Conservation (phyloP, 495 filamentous ascomycete species). For the Tuber magnatum region DNA sequence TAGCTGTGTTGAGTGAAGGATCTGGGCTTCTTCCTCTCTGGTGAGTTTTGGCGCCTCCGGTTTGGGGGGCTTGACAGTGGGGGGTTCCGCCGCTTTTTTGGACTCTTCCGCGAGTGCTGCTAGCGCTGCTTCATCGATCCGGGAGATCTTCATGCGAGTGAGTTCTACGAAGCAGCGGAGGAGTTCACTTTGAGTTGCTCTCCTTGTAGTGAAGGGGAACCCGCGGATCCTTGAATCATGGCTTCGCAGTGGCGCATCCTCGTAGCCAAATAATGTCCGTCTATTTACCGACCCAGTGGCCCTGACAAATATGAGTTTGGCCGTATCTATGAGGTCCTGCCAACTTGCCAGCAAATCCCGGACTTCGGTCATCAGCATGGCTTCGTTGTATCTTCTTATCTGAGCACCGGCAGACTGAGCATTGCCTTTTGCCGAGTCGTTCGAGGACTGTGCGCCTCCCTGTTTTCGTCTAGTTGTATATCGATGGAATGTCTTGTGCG, state of each 20-base stretch:
- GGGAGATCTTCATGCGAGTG: constrained; percentile 75
- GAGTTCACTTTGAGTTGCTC: constrained; percentile 87
- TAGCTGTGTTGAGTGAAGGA: constrained; percentile 77
- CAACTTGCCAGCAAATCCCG: constrained; percentile 70
- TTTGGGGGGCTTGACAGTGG: constrained; percentile 44
- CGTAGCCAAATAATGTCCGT: constrained; percentile 81
- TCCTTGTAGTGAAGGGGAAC: constrained; percentile 90
- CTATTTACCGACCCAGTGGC: constrained; percentile 81
- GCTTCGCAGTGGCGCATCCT: constrained; percentile 70
- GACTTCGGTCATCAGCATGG: constrained; percentile 74
- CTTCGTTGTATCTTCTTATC: constrained; percentile 87
- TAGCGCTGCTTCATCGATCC: constrained; percentile 57
- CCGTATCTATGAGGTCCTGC: constrained; percentile 71
- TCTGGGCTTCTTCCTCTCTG: constrained; percentile 72
- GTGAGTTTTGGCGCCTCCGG: constrained; percentile 52
- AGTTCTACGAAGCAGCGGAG: constrained; percentile 90
- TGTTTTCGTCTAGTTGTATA: constrained; percentile 96
- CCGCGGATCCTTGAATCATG: constrained; percentile 80
- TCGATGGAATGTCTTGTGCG: constrained; percentile 94
- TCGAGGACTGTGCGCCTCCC: constrained; percentile 88
- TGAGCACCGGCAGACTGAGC: constrained; percentile 91
- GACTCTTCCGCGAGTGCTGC: constrained; percentile 35
- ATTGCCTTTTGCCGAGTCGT: constrained; percentile 79
- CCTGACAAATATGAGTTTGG: constrained; percentile 78
- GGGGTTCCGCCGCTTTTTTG: constrained; percentile 37